Conservation (phyloP, 305 asterid genomes). For the Rubia tinctorum region DNA sequence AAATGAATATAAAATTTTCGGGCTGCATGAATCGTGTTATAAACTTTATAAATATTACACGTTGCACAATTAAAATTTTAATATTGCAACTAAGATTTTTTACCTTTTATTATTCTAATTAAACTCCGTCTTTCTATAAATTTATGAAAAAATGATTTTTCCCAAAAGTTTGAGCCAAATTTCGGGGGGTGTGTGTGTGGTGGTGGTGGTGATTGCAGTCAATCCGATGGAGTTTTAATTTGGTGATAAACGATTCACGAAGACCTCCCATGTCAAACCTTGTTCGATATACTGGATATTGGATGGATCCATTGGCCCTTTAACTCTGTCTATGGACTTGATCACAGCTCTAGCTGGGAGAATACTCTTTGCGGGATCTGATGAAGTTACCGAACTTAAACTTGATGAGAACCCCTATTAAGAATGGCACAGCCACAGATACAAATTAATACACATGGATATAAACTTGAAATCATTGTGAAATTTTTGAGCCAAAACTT, state of each 20-base stretch:
- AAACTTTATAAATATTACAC: too few relatives aligned
- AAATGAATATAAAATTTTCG: too few relatives aligned
- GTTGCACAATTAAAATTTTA: too few relatives aligned
- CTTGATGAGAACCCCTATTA: slow-evolving; percentile 73
- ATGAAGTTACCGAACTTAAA: slow-evolving; percentile 46
- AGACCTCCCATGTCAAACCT: slow-evolving; percentile 40
- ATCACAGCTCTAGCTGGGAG: slow-evolving; percentile 64
- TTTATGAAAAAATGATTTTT: too few relatives aligned
- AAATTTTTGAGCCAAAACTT: background rate
- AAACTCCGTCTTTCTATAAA: too few relatives aligned
- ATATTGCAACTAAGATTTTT: too few relatives aligned
- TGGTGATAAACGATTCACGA: slow-evolving; percentile 32
- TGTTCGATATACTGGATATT: slow-evolving; percentile 49
- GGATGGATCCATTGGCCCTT: slow-evolving; percentile 66
- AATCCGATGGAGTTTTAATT: background rate
- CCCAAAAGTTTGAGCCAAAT: too few relatives aligned
- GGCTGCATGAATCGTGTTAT: too few relatives aligned
- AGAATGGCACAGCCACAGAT: background rate
- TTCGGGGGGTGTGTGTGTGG: too few relatives aligned
- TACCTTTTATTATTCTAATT: too few relatives aligned
- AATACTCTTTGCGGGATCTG: slow-evolving; percentile 73
- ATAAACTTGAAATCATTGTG: too few relatives aligned
- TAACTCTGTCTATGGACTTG: slow-evolving; percentile 48
- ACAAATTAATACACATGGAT: background rate
- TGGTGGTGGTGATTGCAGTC: too few relatives aligned